Base-by-base conservation (phyloP, 2,329 filamentous ascomycete genomes). In the Coleophoma crateriformis region DNA sequence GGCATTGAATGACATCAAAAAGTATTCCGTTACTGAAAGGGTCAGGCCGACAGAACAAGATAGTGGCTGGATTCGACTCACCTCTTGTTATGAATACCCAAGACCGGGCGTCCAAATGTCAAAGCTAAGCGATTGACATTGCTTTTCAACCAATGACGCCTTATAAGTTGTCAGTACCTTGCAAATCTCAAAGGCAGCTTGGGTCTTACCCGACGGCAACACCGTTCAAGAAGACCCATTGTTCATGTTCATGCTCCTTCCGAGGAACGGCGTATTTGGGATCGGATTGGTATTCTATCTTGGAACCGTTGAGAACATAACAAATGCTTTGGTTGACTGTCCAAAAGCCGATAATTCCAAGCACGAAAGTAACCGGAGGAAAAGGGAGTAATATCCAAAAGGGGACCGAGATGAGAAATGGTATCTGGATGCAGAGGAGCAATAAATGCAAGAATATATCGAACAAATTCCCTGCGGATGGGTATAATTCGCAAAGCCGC, bases 181-280 rank as follows among this genome's bases (percentile, higher is more conserved):
- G 43, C 64, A 27, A 27, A 3, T 42, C 17, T n/a, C 17, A 8
- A 37, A 34, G 52, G 54, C n/a, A 58, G 46, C 13, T 17, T 27
- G 50, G 42, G 15, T 70, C 76, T 51, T 67, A 83, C 79, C 77
- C 78, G 33, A 76, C 76, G 10, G 77, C 80, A 27, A 90, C 81
- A 1, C 88, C 88, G 60, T 91, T 91, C 46, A 91, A 66, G 62
- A 87, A 91, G n/a, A 91, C 74, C 88, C 88, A 92, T 59, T 84
- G 78, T 67, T 91, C 87, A 47, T 81, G 72, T 11, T 71, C 70
- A 62, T 71, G 66, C n/a, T 61, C 72, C 0, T 72, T 64, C 3
- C 68, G 67, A n/a, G 54, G 71, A 0, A 73, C 64, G 1, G 81
- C 73, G 53, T 78, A 81, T 48, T 77, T 69, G 2, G 74, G 68